These are phyloP conservation scores for Wickerhamomyces rabaulensis DNA, from an alignment of 805 yeast genomes.

Conservation along the genomic window DNA sequence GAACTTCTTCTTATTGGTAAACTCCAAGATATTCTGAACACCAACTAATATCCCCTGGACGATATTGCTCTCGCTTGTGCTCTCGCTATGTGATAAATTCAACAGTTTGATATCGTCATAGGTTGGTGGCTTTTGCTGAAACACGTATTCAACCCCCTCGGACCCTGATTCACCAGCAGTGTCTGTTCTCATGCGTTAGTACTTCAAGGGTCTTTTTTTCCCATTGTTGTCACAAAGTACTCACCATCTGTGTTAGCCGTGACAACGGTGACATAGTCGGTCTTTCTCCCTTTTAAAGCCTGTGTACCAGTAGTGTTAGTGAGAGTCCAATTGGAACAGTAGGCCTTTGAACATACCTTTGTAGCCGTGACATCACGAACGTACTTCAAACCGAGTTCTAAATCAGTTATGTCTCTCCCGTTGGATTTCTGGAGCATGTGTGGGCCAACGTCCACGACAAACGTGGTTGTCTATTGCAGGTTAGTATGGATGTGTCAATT, in stretches of 20 bases:
- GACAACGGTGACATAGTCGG: slow-evolving; percentile 33
- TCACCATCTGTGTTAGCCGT: background rate
- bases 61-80: slow-evolving; percentile 6
- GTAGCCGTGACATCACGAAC: slow-evolving; percentile 33
- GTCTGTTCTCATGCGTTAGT: background rate
- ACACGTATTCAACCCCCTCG: slow-evolving; percentile 4
- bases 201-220: too few species aligned
- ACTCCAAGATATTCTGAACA: slow-evolving; percentile 9
- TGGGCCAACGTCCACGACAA: slow-evolving; percentile 45
- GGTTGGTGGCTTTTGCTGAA: slow-evolving; percentile 3
- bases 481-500: too few species aligned
- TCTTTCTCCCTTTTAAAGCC: slow-evolving; percentile 28
- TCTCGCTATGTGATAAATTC: slow-evolving; percentile 1
- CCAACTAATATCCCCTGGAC: slow-evolving; percentile 9
- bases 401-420: slow-evolving; percentile 28
- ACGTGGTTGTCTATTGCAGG: slow-evolving; percentile 11
- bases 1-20: slow-evolving; percentile 17
- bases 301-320: background rate
- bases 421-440: slow-evolving; percentile 28
- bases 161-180: background rate
- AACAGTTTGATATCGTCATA: slow-evolving; percentile 1
- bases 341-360: slow-evolving; percentile 6
- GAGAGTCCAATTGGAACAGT: background rate
- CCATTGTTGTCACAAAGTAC: background rate
- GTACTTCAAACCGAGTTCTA: slow-evolving; percentile 35